These are phyloP conservation scores for Takashimella koratensis DNA, from an alignment of 1,284 basidiomycete species.

Conservation along the genomic window DNA sequence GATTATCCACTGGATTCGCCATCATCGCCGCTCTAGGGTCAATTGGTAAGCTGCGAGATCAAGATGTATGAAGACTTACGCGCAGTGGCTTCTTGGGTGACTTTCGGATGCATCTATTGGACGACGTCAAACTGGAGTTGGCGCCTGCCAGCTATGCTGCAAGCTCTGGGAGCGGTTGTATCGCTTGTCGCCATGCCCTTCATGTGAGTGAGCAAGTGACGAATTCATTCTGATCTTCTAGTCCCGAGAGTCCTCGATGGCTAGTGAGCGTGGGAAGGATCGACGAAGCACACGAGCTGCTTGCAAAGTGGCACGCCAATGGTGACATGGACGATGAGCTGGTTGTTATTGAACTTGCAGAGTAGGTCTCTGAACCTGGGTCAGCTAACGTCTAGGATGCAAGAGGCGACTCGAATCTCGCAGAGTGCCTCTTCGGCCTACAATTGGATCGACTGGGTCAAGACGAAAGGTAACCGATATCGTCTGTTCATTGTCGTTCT, in stretches of 20 bases:
- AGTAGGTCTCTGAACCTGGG: slow-evolving; percentile 45
- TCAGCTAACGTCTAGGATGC: slow-evolving; percentile 1
- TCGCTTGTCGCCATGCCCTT: no score
- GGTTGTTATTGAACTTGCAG: slow-evolving; percentile 46
- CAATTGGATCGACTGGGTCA: slow-evolving; percentile 30
- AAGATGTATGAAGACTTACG: no score
- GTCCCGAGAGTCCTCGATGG: slow-evolving; percentile 58
- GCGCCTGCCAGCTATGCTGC: no score
- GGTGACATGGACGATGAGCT: slow-evolving; percentile 43
- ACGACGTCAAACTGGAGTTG: slow-evolving; percentile 12
- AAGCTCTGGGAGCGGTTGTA: no score
- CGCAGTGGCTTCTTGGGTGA: no score
- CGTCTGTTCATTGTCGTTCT: slow-evolving; percentile 53
- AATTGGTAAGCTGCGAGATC: no score
- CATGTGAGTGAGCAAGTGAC: no score
- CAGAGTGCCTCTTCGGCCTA: no score
- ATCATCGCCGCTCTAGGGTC: slow-evolving; percentile 16
- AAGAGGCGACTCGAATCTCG: no score
- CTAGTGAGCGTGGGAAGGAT: slow-evolving; percentile 57
- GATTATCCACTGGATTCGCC: no score
- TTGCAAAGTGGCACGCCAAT: slow-evolving; percentile 62
- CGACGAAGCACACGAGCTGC: slow-evolving; percentile 54
- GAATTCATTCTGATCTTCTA: no score
- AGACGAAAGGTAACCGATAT: slow-evolving; percentile 47
- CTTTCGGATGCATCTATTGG: slow-evolving; percentile 10